These are phyloP conservation scores for Alternaria infectoria DNA, from an alignment of 2,329 filamentous ascomycete species.

Conservation along the genomic window DNA sequence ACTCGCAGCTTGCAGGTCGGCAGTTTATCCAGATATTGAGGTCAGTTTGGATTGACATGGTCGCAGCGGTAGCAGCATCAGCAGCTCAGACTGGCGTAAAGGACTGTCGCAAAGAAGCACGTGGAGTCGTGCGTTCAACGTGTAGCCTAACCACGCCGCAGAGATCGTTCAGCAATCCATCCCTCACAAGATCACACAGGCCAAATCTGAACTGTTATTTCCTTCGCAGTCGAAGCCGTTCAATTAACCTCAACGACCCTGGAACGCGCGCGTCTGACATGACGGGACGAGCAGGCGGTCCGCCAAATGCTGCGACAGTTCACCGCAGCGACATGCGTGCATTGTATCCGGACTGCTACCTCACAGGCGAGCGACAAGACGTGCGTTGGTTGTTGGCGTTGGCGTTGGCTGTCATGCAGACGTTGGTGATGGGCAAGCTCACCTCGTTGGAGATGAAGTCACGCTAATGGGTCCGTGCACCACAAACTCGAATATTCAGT, in stretches of 20 bases:
- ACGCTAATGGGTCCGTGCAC: slow-evolving; percentile 12
- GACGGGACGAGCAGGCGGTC: neutral
- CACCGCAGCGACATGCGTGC: neutral
- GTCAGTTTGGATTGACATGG: neutral
- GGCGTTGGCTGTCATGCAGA: neutral
- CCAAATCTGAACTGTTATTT: neutral
- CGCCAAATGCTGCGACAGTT: neutral
- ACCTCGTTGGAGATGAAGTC: neutral
- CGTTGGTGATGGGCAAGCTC: neutral
- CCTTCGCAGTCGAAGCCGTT: neutral
- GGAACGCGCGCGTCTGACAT: neutral
- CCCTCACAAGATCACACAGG: neutral
- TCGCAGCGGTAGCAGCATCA: neutral
- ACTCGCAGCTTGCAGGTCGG: neutral
- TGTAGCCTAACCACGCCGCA: neutral
- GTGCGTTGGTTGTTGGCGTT: neutral
- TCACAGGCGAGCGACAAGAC: neutral
- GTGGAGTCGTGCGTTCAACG: neutral
- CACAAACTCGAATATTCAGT: slow-evolving; percentile 9
- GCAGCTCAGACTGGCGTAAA: neutral
- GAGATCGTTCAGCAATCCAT: neutral
- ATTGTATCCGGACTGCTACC: neutral
- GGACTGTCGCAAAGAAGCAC: neutral
- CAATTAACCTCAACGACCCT: neutral
- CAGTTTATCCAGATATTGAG: neutral